These are phyloP conservation scores for Zoysia japonica DNA, from an alignment of 176 grass and related monocot species.

Conservation along the genomic window DNA sequence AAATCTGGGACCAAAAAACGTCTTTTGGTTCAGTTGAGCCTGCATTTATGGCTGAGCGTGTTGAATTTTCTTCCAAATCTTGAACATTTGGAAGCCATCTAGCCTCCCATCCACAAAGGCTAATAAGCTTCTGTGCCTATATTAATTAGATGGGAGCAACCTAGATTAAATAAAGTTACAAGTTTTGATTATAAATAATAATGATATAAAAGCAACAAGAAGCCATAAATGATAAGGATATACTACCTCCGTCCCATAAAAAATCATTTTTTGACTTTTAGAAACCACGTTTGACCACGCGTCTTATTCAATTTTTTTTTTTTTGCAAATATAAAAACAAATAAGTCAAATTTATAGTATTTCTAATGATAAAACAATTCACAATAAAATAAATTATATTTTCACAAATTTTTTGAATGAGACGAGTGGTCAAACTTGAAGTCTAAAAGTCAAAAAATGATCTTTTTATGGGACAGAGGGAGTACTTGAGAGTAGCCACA, in stretches of 20 bases:
- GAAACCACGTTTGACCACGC: no score
- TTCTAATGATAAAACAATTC: no score
- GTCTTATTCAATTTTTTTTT: no score
- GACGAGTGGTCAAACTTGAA: no score
- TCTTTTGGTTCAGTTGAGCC: constrained; percentile 52
- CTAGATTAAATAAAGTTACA: constrained; percentile 49
- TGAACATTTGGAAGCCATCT: constrained; percentile 98
- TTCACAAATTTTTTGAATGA: no score
- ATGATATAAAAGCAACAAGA: constrained; percentile 17
- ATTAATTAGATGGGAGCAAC: constrained; percentile 53
- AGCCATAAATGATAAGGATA: constrained; percentile 36
- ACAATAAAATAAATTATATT: no score
- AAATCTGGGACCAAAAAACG: constrained; percentile 37
- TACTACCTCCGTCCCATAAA: constrained; percentile 17
- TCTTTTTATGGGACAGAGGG: no score
- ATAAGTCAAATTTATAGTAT: no score
- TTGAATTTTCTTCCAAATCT: constrained; percentile 98
- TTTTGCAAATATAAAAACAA: no score
- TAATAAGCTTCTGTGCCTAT: constrained; percentile 94
- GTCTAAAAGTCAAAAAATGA: no score
- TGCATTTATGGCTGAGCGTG: constrained; percentile 73
- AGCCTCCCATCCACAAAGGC: constrained; percentile 98
- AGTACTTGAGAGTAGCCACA: constrained; percentile 66
- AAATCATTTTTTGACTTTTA: no score
- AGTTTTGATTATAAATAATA: constrained; percentile 28